Percentiles rank a stretch among this genome's conserved stretches.
phyloP scores from a whole-genome alignment of 345 rosid species.

The Mallotus nudiflorus region DNA sequence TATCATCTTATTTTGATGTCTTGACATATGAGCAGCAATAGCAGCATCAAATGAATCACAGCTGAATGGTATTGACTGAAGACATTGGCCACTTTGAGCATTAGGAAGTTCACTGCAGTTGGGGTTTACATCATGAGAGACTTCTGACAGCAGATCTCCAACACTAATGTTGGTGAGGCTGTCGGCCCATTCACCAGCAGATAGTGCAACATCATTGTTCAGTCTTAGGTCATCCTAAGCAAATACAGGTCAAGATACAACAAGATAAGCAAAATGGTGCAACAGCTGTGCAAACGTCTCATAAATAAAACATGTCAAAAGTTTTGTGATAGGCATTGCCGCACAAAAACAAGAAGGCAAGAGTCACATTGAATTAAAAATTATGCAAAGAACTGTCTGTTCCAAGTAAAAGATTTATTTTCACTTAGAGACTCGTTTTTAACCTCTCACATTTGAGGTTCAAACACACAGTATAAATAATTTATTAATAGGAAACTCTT shows the following conservation, averaged over 20 bases:
- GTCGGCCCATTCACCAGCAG: slow-evolving; percentile 96
- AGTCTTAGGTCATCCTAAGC: slow-evolving; percentile 45
- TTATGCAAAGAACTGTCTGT: background rate
- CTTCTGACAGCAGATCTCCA: slow-evolving; percentile 86
- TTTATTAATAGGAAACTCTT: background rate
- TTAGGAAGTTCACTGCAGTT: slow-evolving; percentile 41
- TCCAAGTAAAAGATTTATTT: background rate
- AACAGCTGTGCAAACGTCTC: background rate
- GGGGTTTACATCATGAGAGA: slow-evolving; percentile 46
- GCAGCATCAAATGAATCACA: slow-evolving; percentile 99
- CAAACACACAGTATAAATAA: background rate
- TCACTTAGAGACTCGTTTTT: background rate
- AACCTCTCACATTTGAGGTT: background rate
- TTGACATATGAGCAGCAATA: slow-evolving; percentile 90
- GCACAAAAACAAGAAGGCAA: background rate
- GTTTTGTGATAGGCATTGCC: background rate
- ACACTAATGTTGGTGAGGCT: slow-evolving; percentile 88
- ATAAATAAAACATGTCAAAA: background rate
- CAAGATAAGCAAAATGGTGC: slow-evolving; percentile 5
- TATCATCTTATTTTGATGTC: slow-evolving; percentile 61
- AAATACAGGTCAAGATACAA: slow-evolving; percentile 12
- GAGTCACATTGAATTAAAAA: background rate
- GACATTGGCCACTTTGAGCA: slow-evolving; percentile 47
- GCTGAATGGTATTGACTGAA: slow-evolving; percentile 63
- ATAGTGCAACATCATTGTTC: slow-evolving; percentile 38